Percentiles rank a stretch among this genome's conserved stretches.
These are phyloP conservation scores for Periglandula ipomoeae DNA, from an alignment of 2,329 filamentous ascomycete genomes.

Conservation along the genomic window DNA sequence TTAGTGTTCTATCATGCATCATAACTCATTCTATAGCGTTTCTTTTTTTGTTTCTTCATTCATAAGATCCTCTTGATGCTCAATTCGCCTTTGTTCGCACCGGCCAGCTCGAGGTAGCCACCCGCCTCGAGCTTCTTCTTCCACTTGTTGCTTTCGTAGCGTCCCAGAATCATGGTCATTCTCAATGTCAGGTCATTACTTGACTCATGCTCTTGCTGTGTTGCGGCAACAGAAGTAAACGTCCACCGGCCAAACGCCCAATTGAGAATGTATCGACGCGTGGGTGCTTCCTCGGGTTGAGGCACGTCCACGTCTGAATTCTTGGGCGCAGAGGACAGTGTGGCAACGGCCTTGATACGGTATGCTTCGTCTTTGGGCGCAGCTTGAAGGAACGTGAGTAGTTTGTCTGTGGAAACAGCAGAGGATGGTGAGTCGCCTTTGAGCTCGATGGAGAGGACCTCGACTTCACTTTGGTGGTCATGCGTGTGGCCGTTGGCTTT, in stretches of 20 bases:
- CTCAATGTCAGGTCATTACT: constrained; percentile 48
- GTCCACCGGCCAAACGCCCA: constrained; percentile 98
- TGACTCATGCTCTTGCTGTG: constrained; percentile 41
- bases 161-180: constrained; percentile 67
- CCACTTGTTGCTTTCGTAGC: constrained; percentile 69
- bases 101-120: constrained; percentile 42
- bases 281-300: constrained; percentile 21
- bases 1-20: no score
- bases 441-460: constrained; percentile 78
- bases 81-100: constrained; percentile 36
- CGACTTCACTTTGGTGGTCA: constrained; percentile 74
- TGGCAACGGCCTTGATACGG: constrained; percentile 71
- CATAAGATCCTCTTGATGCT: constrained; percentile 42
- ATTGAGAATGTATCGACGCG: constrained; percentile 74
- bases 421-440: constrained; percentile 28
- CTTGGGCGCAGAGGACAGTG: constrained; percentile 34
- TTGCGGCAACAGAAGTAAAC: constrained; percentile 52
- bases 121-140: constrained; percentile 59
- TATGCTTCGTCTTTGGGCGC: constrained; percentile 93
- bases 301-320: constrained; percentile 42
- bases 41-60: not conserved
- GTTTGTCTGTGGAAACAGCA: constrained; percentile 47
- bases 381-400: constrained; percentile 57
- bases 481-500: constrained; percentile 27
- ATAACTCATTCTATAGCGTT: not conserved